Percentiles rank a stretch among this genome's conserved stretches.
These are phyloP conservation scores for Venturia oleaginea DNA, from an alignment of 2,329 filamentous ascomycete species.

Conservation along the genomic window DNA sequence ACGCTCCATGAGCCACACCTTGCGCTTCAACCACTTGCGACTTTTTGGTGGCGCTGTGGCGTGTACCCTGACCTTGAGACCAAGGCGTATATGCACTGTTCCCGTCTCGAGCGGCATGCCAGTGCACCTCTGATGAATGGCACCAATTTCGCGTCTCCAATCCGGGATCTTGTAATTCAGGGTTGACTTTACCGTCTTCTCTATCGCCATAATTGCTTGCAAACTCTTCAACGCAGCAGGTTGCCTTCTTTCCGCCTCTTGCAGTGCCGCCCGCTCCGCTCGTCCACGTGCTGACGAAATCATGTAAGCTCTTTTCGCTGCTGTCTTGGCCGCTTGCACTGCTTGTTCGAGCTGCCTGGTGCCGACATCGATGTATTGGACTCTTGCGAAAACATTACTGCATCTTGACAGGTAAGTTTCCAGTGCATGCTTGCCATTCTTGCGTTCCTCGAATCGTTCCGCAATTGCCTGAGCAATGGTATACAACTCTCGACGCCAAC, in stretches of 20 bases:
- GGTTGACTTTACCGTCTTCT: not conserved
- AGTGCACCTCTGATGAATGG: not conserved
- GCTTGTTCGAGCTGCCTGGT: not conserved
- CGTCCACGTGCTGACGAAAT: not conserved
- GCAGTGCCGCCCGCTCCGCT: not conserved
- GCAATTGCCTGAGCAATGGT: not conserved
- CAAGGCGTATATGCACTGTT: not conserved
- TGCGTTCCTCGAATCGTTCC: not conserved
- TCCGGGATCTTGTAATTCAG: not conserved
- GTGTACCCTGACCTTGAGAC: not conserved
- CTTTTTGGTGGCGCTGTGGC: not conserved
- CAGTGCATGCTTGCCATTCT: not conserved
- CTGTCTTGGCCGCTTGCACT: not conserved
- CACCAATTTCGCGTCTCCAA: not conserved
- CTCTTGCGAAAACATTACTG: not conserved
- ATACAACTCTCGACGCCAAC: not conserved
- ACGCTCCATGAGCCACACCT: not conserved
- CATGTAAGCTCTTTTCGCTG: not conserved
- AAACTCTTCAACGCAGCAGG: not conserved
- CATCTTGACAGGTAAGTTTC: not conserved
- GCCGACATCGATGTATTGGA: not conserved
- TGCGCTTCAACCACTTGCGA: not conserved
- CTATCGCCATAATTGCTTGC: not conserved
- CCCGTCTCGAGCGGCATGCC: not conserved
- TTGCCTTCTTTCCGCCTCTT: not conserved